Base-by-base conservation (phyloP, 148 eudicot species). In the Spergularia bocconei region DNA sequence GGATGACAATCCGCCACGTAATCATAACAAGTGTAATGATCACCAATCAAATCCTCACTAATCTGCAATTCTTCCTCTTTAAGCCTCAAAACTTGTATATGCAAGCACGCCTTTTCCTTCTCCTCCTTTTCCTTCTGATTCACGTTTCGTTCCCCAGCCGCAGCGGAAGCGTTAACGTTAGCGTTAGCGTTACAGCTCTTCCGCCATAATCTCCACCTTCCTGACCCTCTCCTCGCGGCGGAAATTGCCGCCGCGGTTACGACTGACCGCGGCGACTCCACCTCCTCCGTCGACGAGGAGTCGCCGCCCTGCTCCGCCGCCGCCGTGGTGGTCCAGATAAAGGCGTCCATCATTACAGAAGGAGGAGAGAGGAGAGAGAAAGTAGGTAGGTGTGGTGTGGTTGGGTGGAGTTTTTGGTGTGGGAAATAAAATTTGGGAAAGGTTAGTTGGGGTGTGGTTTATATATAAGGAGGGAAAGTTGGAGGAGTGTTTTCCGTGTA, bases 181-280 rank as follows among this genome's bases (percentile, higher is more conserved):
- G n/a, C n/a, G n/a, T n/a, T n/a, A n/a, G n/a, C n/a, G n/a, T 25
- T 63, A 6, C 47, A 61, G 17, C 61, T 20, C 17, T 50, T 79
- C 21, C 73, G 38, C 77, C 62, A 52, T 29, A 53, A 51, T 13
- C 69, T 50, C 62, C 51, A 62, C 21, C 70, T 8, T 17, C 14
- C 51, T 15, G 47, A 50, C 2, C 61, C 53, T 23, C 73, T 25
- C 21, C 38, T 16, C 10, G 48, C 13, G 12, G 44, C 19, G n/a
- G 41, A 15, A 13, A 3, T 6, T 13, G 51, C 33, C 1, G 69
- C 74, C 19, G 67, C 76, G 12, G 67, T 50, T 2, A 79, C 81
- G 1, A 79, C 77, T 0, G 78, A 75, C 11, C 75, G 23, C 20
- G 82, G 78, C 39, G 82, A 79, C 52, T 79, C 82, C 17, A 79